Evolutionary conservation across 257 asterid species (phyloP).

Genomic region (Ilex aquifolium): DNA sequence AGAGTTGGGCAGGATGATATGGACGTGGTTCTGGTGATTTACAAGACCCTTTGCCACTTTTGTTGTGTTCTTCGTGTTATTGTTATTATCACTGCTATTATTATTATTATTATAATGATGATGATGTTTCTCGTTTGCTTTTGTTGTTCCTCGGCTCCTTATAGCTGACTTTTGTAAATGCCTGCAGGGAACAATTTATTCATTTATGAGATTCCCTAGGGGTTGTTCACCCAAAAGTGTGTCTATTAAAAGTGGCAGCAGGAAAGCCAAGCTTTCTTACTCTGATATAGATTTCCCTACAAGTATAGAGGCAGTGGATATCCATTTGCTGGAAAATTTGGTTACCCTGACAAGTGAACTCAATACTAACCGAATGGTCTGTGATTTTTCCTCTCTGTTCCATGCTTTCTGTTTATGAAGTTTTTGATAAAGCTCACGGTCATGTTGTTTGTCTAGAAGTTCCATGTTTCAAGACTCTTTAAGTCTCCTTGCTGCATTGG

Average conservation of each 20-base stretch:
- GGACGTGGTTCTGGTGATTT: constrained; percentile 42
- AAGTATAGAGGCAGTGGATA: constrained; percentile 30
- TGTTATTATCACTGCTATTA: too few species aligned
- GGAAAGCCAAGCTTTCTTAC: constrained; percentile 27
- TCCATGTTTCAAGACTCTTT: not conserved
- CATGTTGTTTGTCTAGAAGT: too few species aligned
- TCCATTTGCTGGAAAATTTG: constrained; percentile 40
- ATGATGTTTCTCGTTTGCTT: not conserved
- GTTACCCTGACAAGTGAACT: constrained; percentile 19
- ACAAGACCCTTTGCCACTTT: not conserved
- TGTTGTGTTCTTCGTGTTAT: not conserved
- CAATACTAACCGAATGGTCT: constrained; percentile 34
- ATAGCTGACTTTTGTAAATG: constrained; percentile 12
- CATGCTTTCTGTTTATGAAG: not conserved
- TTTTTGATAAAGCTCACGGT: not conserved
- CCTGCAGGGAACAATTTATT: constrained; percentile 40
- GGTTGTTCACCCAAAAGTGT: constrained; percentile 37
- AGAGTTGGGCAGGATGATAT: constrained; percentile 32
- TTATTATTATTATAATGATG: not conserved
- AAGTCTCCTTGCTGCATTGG: not conserved
- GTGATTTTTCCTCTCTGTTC: constrained; percentile 8
- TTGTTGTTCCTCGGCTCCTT: constrained; percentile 8
- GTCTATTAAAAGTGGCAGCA: constrained; percentile 23
- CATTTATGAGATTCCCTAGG: constrained; percentile 79
- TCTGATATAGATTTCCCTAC: constrained; percentile 45